Percentiles rank a stretch among this genome's conserved stretches.
Evolutionary conservation across 306 rosid species (phyloP).

Genomic region (Sicyos edulis): DNA sequence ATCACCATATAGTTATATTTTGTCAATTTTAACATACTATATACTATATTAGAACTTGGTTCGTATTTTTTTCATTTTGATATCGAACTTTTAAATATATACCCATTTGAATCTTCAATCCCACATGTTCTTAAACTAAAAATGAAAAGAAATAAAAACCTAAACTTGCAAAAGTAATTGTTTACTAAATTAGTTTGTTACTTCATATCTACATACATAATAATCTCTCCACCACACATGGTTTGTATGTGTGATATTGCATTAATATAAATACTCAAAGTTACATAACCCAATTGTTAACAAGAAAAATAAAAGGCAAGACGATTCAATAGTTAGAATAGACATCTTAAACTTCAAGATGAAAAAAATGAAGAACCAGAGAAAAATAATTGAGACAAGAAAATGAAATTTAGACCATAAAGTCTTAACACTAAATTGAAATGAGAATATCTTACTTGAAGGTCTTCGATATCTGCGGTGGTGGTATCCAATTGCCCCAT

Average conservation of each 20-base stretch:
- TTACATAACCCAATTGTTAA: background rate
- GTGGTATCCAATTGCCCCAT: conserved; percentile 28
- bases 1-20: background rate
- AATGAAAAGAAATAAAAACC: too few species aligned
- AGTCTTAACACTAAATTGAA: conserved; percentile 5
- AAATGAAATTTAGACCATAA: background rate
- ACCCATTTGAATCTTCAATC: too few species aligned
- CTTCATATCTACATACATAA: too few species aligned
- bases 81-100: too few species aligned
- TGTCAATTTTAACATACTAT: background rate
- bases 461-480: conserved; percentile 33
- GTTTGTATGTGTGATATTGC: too few species aligned
- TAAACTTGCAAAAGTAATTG: background rate
- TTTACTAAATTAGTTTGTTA: background rate
- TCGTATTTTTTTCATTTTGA: too few species aligned
- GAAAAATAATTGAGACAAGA: too few species aligned
- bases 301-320: background rate
- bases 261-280: background rate
- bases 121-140: background rate
- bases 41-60: too few species aligned
- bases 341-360: background rate
- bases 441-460: conserved; percentile 32
- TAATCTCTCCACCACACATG: background rate
- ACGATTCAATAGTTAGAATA: background rate
- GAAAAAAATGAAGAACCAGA: background rate